Evolutionary conservation across 371 early-diverging fungal species (phyloP).

Genomic region (Conidiobolus incongruus): DNA sequence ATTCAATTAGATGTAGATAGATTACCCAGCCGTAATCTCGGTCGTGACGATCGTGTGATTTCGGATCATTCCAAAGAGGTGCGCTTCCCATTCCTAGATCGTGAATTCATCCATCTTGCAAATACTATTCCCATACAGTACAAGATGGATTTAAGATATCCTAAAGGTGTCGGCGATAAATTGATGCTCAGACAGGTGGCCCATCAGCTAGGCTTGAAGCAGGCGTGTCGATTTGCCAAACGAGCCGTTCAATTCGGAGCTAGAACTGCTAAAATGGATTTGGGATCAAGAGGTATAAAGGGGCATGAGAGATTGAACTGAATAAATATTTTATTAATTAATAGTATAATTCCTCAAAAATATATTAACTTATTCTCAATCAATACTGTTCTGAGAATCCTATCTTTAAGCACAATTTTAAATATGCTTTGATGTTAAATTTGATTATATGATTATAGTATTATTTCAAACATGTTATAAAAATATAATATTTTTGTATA

Average conservation of each 20-base stretch:
- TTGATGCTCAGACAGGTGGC: slow-evolving; percentile 49
- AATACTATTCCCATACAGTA: slow-evolving; percentile 41
- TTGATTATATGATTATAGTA: too few species aligned
- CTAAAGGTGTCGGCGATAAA: slow-evolving; percentile 78
- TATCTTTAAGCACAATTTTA: too few species aligned
- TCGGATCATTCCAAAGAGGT: slow-evolving; percentile 74
- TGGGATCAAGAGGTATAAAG: neutral
- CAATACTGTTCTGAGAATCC: too few species aligned
- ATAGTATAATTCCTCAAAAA: too few species aligned
- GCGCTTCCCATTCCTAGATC: slow-evolving; percentile 72
- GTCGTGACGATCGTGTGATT: slow-evolving; percentile 84
- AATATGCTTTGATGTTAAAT: too few species aligned
- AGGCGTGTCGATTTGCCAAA: slow-evolving; percentile 42
- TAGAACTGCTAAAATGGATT: slow-evolving; percentile 74
- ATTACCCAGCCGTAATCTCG: slow-evolving; percentile 68
- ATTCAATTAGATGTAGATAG: slow-evolving; percentile 66
- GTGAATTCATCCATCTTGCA: slow-evolving; percentile 38
- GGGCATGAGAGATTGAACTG: neutral
- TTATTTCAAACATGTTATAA: too few species aligned
- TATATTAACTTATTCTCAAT: too few species aligned
- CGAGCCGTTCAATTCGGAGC: slow-evolving; percentile 95
- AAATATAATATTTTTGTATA: too few species aligned
- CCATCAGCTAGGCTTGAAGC: slow-evolving; percentile 22
- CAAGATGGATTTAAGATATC: slow-evolving; percentile 60
- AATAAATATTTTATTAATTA: too few species aligned